Conservation (phyloP, 2,329 filamentous ascomycete genomes). For the Coniochaeta sp. region DNA sequence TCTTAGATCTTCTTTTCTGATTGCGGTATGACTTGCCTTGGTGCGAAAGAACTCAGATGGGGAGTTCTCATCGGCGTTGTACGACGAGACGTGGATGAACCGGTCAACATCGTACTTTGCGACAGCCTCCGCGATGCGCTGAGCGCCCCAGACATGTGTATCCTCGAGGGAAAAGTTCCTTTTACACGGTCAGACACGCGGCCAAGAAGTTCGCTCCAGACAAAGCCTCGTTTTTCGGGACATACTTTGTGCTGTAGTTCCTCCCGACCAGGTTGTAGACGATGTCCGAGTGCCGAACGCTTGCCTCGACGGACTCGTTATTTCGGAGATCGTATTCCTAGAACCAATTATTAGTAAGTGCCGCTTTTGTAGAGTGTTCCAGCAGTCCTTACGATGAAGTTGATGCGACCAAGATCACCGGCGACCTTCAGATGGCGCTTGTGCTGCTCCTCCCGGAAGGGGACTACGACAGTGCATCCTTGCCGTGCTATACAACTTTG, state of each 20-base stretch:
- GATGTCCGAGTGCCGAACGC: constrained; percentile 91
- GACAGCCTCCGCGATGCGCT: constrained; percentile 87
- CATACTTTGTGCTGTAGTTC: constrained; percentile 91
- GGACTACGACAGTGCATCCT: constrained; percentile 90
- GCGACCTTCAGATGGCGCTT: constrained; percentile 94
- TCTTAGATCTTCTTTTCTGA: neutral
- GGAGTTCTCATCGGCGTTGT: constrained; percentile 77
- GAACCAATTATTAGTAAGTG: constrained; percentile 7
- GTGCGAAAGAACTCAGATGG: constrained; percentile 84
- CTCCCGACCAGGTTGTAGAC: constrained; percentile 95
- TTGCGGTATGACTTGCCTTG: constrained; percentile 49
- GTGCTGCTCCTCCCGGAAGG: constrained; percentile 94
- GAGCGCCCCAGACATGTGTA: constrained; percentile 85
- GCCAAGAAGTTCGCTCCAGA: no score
- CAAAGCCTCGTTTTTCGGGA: neutral
- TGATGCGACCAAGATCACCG: constrained; percentile 85
- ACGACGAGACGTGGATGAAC: constrained; percentile 93
- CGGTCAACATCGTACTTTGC: constrained; percentile 98
- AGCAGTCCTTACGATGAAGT: constrained; percentile 65
- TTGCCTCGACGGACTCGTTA: constrained; percentile 91
- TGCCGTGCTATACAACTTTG: constrained; percentile 57
- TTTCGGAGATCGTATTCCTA: constrained; percentile 94
- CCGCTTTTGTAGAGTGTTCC: neutral
- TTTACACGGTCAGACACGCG: constrained; percentile 19
- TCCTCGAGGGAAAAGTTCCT: constrained; percentile 92